Evolutionary conservation across 2,329 filamentous ascomycete species (phyloP).

Genomic region (Trichoderma koningii): DNA sequence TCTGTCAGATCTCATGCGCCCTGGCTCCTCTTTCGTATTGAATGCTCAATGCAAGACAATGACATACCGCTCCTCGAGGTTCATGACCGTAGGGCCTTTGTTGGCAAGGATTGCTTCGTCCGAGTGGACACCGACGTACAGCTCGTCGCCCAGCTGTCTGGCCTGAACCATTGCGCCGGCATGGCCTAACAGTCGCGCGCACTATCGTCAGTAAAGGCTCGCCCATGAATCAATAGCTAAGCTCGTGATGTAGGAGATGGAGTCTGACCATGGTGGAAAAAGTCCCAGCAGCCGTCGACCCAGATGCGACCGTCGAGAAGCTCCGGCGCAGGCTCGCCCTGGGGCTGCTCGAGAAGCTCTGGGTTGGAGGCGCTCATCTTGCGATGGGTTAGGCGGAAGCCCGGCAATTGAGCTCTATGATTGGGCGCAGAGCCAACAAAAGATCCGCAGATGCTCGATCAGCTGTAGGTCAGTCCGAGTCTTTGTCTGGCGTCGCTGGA

Average conservation of each 20-base stretch:
- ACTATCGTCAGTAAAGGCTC: not conserved
- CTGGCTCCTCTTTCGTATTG: not conserved
- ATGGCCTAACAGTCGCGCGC: slow-evolving; percentile 64
- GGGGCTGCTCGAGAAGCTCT: slow-evolving; percentile 33
- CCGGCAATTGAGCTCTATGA: not conserved
- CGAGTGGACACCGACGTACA: slow-evolving; percentile 91
- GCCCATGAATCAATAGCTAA: not conserved
- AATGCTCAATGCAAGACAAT: no score
- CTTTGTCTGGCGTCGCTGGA: not conserved
- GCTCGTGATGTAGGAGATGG: not conserved
- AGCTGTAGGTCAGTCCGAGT: not conserved
- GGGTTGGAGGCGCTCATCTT: slow-evolving; percentile 32
- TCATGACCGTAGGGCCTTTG: slow-evolving; percentile 98
- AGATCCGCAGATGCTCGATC: not conserved
- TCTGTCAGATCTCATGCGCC: slow-evolving; percentile 15
- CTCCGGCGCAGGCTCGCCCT: slow-evolving; percentile 55
- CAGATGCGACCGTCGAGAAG: slow-evolving; percentile 76
- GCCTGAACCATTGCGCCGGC: slow-evolving; percentile 97
- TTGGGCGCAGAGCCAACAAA: not conserved
- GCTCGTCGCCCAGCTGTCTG: slow-evolving; percentile 82
- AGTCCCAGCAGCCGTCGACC: slow-evolving; percentile 99
- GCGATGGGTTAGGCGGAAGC: not conserved
- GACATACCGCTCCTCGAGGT: slow-evolving; percentile 74
- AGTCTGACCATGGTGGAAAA: slow-evolving; percentile 84
- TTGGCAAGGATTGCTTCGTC: slow-evolving; percentile 95